Evolutionary conservation across 1,284 basidiomycete species (phyloP), one percentile per base, ranked within the genome.

Genomic region (Chondrostereum purpureum): DNA sequence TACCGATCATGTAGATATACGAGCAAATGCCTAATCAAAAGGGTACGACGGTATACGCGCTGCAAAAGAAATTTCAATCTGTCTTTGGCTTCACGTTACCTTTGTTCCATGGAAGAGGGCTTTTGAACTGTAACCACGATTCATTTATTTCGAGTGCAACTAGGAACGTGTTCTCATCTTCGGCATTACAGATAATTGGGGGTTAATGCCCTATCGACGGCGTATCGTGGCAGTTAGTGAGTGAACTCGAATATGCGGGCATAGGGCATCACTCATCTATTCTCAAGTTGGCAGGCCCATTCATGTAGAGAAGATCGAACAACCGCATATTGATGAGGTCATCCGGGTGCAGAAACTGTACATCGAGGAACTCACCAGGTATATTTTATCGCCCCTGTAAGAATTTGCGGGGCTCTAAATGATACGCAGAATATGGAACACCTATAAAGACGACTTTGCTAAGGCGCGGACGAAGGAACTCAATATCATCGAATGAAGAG

Each of bases 61-160:
- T 96, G 6, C 93, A 98, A 65, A 90, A 91, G 62, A 81, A 80
- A 55, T 96, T 98, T 62, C 92, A 97, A 63, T 77, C 73, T 41
- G 63, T 90, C 33, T 97, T 98, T 58, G 96, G 95, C 0, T 99
- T 98, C 60, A 99, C 95, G 0, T 67, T 99, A n/a, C 95, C 95
- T 17, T 64, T 95, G 35, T 95, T 97, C 65, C 92, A 95, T 63
- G 93, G 93, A 3, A 72, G 92, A 52, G 91, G 92, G 3, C 65
- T 98, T 42, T 75, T 96, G 55, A 97, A 97, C 63, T 95, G 92
- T 92, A 52, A 38, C n/a, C n/a, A n/a, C 84, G 63, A 33, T 8
- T 44, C n/a, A 45, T 35, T 42, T n/a, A 42, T 16, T 48, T 33
- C 4, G 18, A 6, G 10, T 10, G 2, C 44, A 5, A 13, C 18